Evolutionary conservation across 2,329 filamentous ascomycete genomes (phyloP).

Genomic region (Hymenoscyphus fructigenus): DNA sequence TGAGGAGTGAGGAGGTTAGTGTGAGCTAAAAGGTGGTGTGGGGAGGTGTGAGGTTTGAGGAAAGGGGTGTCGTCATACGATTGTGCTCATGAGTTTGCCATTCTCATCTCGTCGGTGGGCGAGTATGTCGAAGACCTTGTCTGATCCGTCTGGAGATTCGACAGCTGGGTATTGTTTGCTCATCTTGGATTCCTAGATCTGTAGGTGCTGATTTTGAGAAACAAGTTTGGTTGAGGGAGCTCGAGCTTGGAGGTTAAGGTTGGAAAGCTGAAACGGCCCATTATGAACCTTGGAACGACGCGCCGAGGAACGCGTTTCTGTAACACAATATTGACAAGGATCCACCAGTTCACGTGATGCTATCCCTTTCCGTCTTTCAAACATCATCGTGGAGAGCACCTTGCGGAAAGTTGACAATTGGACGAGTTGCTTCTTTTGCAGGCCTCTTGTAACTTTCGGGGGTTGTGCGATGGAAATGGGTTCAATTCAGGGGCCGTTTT

Average conservation of each 20-base stretch:
- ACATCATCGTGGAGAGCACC: no score
- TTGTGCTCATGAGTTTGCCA: conserved; percentile 4
- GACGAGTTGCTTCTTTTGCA: no score
- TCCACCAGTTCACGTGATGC: not conserved
- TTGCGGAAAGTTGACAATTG: no score
- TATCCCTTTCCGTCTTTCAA: not conserved
- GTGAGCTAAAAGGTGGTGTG: not conserved
- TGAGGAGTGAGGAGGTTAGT: not conserved
- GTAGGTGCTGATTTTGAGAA: not conserved
- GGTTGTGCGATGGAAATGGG: no score
- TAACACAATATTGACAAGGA: not conserved
- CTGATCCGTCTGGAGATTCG: not conserved
- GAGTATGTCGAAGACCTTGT: not conserved
- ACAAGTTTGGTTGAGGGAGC: not conserved
- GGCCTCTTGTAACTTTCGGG: no score
- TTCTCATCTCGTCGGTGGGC: not conserved
- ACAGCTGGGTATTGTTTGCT: not conserved
- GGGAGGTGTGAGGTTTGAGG: not conserved
- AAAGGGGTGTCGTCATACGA: not conserved
- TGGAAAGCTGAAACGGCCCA: not conserved
- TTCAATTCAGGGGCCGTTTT: no score
- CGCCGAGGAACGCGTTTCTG: not conserved
- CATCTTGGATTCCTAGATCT: not conserved
- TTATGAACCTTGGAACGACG: not conserved
- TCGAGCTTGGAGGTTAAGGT: not conserved